Evolutionary conservation across 108 stramenopile genomes (phyloP).

Genomic region (Heterococcus sp.): DNA sequence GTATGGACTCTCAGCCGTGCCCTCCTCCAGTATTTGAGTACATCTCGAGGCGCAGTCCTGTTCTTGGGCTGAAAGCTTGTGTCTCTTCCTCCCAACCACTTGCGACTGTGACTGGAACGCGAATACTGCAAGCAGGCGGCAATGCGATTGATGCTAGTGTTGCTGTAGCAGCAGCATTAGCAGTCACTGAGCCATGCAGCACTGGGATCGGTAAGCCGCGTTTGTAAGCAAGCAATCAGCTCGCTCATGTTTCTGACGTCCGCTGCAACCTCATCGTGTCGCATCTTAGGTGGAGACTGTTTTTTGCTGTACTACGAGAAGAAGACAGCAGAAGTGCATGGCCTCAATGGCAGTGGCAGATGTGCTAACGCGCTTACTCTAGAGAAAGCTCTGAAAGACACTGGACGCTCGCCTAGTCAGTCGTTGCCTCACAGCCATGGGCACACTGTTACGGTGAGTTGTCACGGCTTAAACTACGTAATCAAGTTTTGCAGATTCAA

Average conservation of each 20-base stretch:
- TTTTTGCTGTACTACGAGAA: conserved; percentile 80
- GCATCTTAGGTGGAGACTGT: conserved; percentile 55
- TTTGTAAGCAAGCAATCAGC: not conserved
- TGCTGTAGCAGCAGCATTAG: conserved; percentile 56
- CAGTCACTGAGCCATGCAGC: conserved; percentile 34
- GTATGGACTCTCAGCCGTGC: no score
- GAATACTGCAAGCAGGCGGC: conserved; percentile 48
- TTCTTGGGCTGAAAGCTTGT: conserved; percentile 40
- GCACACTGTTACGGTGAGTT: conserved; percentile 85
- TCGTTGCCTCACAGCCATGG: conserved; percentile 45
- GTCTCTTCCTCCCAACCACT: conserved; percentile 52
- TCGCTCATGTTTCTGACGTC: not conserved
- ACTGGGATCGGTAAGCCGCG: conserved; percentile 17
- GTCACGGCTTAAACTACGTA: no score
- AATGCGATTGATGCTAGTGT: conserved; percentile 65
- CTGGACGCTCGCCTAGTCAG: not conserved
- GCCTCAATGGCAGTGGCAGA: conserved; percentile 80
- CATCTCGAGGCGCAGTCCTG: conserved; percentile 49
- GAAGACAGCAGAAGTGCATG: conserved; percentile 58
- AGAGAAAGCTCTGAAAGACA: conserved; percentile 50
- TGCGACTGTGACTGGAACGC: conserved; percentile 44
- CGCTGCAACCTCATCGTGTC: not conserved
- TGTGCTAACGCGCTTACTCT: conserved; percentile 66
- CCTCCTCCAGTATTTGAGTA: no score
- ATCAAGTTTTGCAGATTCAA: no score